Conservation (phyloP, 106 monocot genomes). For the Dioscorea zingiberensis region DNA sequence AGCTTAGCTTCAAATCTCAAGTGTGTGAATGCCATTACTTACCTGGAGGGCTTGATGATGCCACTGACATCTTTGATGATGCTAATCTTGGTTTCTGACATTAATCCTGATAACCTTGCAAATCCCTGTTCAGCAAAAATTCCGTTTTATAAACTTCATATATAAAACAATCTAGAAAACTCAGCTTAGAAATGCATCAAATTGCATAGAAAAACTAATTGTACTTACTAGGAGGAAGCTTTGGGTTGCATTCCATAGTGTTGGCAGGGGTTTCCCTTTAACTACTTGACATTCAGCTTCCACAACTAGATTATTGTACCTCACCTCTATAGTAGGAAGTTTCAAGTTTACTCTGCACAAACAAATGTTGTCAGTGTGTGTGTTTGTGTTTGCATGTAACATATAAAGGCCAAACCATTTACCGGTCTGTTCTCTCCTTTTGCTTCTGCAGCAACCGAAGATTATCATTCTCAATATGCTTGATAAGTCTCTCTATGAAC, state of each 20-base stretch:
- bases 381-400: background rate
- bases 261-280: conserved; percentile 62
- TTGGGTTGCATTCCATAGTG: conserved; percentile 49
- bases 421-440: conserved; percentile 71
- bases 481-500: conserved; percentile 55
- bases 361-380: background rate
- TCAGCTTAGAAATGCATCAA: too few species aligned
- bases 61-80: conserved; percentile 61
- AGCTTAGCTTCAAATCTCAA: too few species aligned
- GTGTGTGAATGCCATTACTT: too few species aligned
- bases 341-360: conserved; percentile 45
- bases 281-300: conserved; percentile 76
- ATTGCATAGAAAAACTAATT: background rate
- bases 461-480: too few species aligned
- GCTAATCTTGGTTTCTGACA: conserved; percentile 31
- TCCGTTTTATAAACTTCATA: too few species aligned
- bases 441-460: conserved; percentile 56
- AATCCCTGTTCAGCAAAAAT: conserved; percentile 32
- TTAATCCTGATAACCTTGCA: conserved; percentile 18
- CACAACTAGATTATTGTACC: conserved; percentile 43
- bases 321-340: conserved; percentile 60
- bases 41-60: conserved; percentile 71
- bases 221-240: conserved; percentile 30
- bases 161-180: too few species aligned
- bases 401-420: background rate